A percentile compares a stretch with the other conserved stretches of the same genome.
These are phyloP conservation scores for Epichloe gansuensis DNA, from an alignment of 2,329 filamentous ascomycete genomes.

Conservation along the genomic window DNA sequence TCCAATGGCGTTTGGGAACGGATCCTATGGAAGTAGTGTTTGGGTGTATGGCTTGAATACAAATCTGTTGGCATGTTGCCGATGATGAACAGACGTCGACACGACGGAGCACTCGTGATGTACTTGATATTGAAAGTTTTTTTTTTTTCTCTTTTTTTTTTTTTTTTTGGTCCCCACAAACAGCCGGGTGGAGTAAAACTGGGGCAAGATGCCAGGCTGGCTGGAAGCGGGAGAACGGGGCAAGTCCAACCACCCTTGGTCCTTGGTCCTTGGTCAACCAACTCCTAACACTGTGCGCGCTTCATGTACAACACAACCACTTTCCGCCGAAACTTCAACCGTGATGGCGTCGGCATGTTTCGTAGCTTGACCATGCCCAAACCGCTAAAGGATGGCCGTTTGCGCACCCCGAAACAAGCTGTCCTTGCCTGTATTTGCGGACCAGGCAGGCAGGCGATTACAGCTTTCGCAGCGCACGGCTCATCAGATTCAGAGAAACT, in stretches of 20 bases:
- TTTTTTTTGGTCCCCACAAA: too few relatives aligned
- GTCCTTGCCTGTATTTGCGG: constrained; percentile 25
- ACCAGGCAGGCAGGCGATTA: constrained; percentile 26
- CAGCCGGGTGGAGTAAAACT: too few relatives aligned
- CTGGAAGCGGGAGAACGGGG: too few relatives aligned
- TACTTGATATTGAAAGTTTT: too few relatives aligned
- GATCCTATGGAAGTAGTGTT: neutral
- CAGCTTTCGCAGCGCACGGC: constrained; percentile 17
- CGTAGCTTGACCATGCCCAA: constrained; percentile 4
- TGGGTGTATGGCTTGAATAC: neutral
- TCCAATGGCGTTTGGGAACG: neutral
- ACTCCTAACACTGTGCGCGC: too few relatives aligned
- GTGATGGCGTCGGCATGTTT: constrained; percentile 20
- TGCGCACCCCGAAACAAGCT: neutral
- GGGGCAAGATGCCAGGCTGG: too few relatives aligned
- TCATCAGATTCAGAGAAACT: constrained; percentile 26
- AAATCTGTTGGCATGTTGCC: neutral
- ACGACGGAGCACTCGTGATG: neutral
- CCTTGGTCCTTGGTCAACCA: too few relatives aligned
- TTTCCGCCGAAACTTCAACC: too few relatives aligned
- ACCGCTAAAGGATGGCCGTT: constrained; percentile 3
- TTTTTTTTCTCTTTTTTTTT: too few relatives aligned
- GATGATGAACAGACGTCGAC: neutral
- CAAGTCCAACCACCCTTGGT: too few relatives aligned
- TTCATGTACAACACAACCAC: too few relatives aligned